Base-by-base conservation (phyloP, 257 asterid genomes). In the Salvia miltiorrhiza region DNA sequence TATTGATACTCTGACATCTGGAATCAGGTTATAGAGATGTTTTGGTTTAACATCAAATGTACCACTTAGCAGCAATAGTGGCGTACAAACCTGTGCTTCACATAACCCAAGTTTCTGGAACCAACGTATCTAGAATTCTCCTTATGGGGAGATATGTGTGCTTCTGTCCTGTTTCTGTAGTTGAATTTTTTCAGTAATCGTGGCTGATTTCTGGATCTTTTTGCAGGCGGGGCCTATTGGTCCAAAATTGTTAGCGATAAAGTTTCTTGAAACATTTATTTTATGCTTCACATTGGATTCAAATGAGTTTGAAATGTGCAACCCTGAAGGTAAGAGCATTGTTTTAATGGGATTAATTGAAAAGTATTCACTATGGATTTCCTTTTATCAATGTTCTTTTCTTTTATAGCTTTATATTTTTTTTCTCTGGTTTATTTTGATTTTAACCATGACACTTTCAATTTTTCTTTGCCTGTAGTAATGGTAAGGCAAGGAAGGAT, bases 181-280 rank as follows among this genome's bases (percentile, higher is more conserved):
- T 40, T 59, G 44, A 68, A 35, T 59, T 28, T 52, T 76, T 44
- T 20, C 24, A 50, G 69, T 52, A 53, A 60, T 21, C n/a, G 0
- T 69, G 33, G 6, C 50, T 85, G 73, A 71, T 62, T 57, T 54
- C 74, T 66, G 56, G 49, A 73, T 47, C 49, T 17, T 74, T 65
- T 80, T 82, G 73, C 81, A 94, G 99, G 93, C 63, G 63, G 92
- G 82, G 74, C 60, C 95, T 68, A 87, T 85, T 77, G 95, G 93
- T 60, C 74, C 81, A n/a, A 91, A 91, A 84, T 76, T 94, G 86
- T 78, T 87, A 82, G 89, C 86, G 1, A 50, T 86, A 69, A 94
- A 94, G 82, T 94, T 91, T 77, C 78, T 94, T 57, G 99, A 94
- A 65, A 86, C 71, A 52, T 87, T 74, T 72, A 66, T 91, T 59